Evolutionary conservation across 768 basidiomycete genomes (phyloP), one percentile per base, ranked within the genome.

Genomic region (Dacryopinax primogenitus): DNA sequence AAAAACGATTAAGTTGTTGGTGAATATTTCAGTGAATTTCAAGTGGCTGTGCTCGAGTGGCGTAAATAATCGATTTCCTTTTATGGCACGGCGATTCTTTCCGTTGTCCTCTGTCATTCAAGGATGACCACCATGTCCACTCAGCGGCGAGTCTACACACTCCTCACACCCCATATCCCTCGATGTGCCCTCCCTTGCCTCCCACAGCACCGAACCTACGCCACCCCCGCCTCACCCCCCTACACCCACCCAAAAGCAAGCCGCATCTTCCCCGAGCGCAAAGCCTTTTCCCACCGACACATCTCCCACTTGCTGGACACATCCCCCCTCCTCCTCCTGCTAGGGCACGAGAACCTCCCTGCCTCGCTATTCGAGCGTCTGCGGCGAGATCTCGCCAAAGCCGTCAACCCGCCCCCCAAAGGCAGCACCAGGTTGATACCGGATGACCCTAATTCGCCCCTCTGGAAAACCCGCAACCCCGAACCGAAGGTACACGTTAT

Each of bases 231-330:
- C 45, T 75, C 78, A 39, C 77, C 80, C 2, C 78, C 84, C 34
- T 76, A 80, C 67, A 72, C 79, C 34, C 79, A 83, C 41, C 78
- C 81, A 3, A 76, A 76, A 33, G 74, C 75, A 30, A 83, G 85
- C 0, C 87, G 92, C 44, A 79, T 83, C 66, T 93, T 91, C 73
- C 81, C 81, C 62, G 83, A 84, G 72, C 87, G 88, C 73, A 96
- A 94, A 74, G 79, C 84, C 1, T 86, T 83, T 75, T 85, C 91
- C 73, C 90, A 86, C 77, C 81, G 84, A 77, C 85, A 87, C 76
- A 92, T 92, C 79, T 78, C 81, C 65, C 81, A 80, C 70, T 83
- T 95, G 68, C 81, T 95, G 71, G 75, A 81, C 72, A 70, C 75
- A 26, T 74, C 78, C 36, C 78, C 83, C 0, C 86, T 91, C 33